Evolutionary conservation across 2,329 filamentous ascomycete genomes (phyloP).

Genomic region (Didymella exigua): DNA sequence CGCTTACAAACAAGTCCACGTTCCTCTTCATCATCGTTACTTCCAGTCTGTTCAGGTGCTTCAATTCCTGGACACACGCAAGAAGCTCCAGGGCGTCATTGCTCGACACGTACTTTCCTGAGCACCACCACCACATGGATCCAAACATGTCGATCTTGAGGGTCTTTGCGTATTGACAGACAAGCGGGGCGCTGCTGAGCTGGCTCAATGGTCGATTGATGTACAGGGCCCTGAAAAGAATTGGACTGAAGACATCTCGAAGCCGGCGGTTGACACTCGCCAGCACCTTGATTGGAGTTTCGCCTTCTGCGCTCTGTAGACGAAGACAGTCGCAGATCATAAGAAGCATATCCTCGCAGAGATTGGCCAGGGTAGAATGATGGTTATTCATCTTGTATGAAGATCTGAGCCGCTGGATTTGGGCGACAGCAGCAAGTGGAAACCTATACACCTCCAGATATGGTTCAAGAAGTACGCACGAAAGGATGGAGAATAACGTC

Average conservation of each 20-base stretch:
- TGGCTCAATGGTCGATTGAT: constrained; percentile 23
- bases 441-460: neutral
- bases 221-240: constrained; percentile 20
- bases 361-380: constrained; percentile 17
- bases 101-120: constrained; percentile 21
- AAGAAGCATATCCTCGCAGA: constrained; percentile 26
- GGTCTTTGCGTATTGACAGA: constrained; percentile 8
- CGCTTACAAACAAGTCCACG: constrained; percentile 21
- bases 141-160: constrained; percentile 27
- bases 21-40: constrained; percentile 28
- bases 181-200: constrained; percentile 8
- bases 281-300: constrained; percentile 16
- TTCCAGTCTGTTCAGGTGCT: constrained; percentile 14
- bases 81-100: constrained; percentile 23
- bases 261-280: constrained; percentile 20
- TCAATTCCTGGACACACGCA: constrained; percentile 10
- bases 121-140: constrained; percentile 27
- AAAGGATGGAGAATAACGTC: constrained; percentile 1
- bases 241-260: constrained; percentile 11
- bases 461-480: neutral
- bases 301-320: neutral
- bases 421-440: neutral
- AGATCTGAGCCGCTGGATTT: neutral
- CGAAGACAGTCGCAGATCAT: constrained; percentile 21
- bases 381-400: neutral